Percentiles rank a stretch among this genome's conserved stretches.
Evolutionary conservation across 441 rosid species (phyloP).

Genomic region (Eruca vesicaria): DNA sequence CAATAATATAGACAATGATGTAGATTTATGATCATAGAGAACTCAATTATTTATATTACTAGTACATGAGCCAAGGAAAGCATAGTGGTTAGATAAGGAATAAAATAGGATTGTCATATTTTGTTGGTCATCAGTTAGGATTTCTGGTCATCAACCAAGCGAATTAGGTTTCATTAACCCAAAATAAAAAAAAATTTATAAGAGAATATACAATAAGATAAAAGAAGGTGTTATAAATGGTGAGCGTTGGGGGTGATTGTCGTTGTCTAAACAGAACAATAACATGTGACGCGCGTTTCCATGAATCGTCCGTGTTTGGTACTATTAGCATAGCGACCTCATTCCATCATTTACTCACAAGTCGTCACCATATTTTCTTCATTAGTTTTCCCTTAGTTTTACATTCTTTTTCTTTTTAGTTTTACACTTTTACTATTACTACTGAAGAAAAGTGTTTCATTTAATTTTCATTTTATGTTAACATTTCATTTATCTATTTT

Average conservation of each 20-base stretch:
- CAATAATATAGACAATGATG: not conserved
- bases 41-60: not conserved
- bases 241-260: slow-evolving; percentile 23
- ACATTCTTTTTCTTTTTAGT: too few species aligned
- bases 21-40: not conserved
- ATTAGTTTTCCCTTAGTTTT: not conserved
- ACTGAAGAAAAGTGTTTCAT: too few species aligned
- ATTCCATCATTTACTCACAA: not conserved
- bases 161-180: not conserved
- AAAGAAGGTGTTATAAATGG: slow-evolving; percentile 3
- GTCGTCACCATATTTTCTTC: slow-evolving; percentile 17
- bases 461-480: not conserved
- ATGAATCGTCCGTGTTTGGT: slow-evolving; percentile 32
- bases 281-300: slow-evolving; percentile 32
- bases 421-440: too few species aligned
- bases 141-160: not conserved
- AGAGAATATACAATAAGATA: not conserved
- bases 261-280: slow-evolving; percentile 18
- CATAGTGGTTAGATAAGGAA: not conserved
- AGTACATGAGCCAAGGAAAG: not conserved
- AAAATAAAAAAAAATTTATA: not conserved
- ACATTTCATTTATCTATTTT: not conserved
- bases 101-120: not conserved
- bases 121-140: not conserved
- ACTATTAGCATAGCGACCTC: slow-evolving; percentile 15